Base-by-base conservation (phyloP, 495 filamentous ascomycete species). In the Endocarpon pusillum region DNA sequence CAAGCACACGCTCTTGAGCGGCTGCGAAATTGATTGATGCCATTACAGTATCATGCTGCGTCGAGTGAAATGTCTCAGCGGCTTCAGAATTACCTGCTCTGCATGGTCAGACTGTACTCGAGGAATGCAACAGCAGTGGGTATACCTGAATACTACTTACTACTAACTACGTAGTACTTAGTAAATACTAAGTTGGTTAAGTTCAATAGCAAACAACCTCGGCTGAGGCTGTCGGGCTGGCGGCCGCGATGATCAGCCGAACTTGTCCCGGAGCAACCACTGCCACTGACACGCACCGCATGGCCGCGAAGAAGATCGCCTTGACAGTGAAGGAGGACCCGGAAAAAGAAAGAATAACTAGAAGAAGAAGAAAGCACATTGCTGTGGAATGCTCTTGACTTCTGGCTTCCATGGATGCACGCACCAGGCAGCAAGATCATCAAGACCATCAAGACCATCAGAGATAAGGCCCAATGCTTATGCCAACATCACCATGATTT, bases 1-100 rank as follows among this genome's bases (percentile, higher is more conserved):
- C 78, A 34, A 73, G 66, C 35, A 94, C 64, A 44, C 85, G 78
- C 58, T 78, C 65, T 57, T 93, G 84, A 37, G 85, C 85, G 42
- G 74, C 71, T 52, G 78, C 76, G 52, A 94, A 93, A 42, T 83
- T 76, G 46, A 75, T 63, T 34, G 73, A 71, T 49, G 69, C 73
- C 78, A 84, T 84, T 45, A 57, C 55, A 48, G 40, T 28, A 54
- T 47, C 59, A 64, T 64, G 15, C 38, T 50, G 45, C 34, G 33
- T 25, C 28, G 19, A n/a, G n/a, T 32, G 18, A 16, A 32, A 7
- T 16, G 15, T 8, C 18, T n/a, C n/a, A n/a, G n/a, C n/a, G n/a
- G n/a, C n/a, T n/a, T n/a, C n/a, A n/a, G n/a, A n/a, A n/a, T n/a
- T n/a, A n/a, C n/a, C n/a, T n/a, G n/a, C n/a, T n/a, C n/a, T n/a